Evolutionary conservation across 371 early-diverging fungal genomes (phyloP), one percentile per base, ranked within the genome.

Genomic region (Vairimorpha ceranae): DNA sequence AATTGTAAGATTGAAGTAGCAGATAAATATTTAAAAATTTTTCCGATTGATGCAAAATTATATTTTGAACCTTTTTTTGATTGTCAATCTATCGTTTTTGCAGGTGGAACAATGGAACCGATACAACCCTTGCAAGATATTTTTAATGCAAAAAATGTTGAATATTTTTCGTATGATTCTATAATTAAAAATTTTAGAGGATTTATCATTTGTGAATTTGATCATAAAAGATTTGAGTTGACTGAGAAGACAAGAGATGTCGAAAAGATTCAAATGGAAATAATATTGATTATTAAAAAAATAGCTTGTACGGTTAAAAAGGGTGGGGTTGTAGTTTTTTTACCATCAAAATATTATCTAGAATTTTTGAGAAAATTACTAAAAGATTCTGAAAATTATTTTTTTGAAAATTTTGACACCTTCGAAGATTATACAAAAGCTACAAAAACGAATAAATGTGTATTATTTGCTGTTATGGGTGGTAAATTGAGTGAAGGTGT

Each of bases 401-500:
- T 74, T 27, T 82, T 77, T 73, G 83, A 81, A 43, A 78, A 80
- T 25, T 32, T 36, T 17, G n/a, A 21, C 19, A 45, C 10, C 23
- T 71, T 80, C 54, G 65, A 71, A 33, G 67, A 67, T 21, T 79
- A 72, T 56, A 35, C 4, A 14, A 12, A 32, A 23, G 51, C 48
- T 46, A 58, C 52, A 29, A 72, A 63, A 36, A 65, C 46, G 1
- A 25, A 67, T 14, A 68, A 70, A 25, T 90, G 92, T 0, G 77
- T 96, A 14, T 76, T 98, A 52, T 84, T 97, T 52, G 89, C 90
- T 67, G 95, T 98, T 0, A 91, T 98, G 0, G 93, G 93, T 23
- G 99, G 97, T 6, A 91, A 89, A 77, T 86, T 97, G 86, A 91
- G 91, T 67, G 97, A 98, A 83, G 98, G 97, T 2, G 93, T 95